Base-by-base conservation (phyloP, 2,329 filamentous ascomycete species). In the Alternaria ventricosa region DNA sequence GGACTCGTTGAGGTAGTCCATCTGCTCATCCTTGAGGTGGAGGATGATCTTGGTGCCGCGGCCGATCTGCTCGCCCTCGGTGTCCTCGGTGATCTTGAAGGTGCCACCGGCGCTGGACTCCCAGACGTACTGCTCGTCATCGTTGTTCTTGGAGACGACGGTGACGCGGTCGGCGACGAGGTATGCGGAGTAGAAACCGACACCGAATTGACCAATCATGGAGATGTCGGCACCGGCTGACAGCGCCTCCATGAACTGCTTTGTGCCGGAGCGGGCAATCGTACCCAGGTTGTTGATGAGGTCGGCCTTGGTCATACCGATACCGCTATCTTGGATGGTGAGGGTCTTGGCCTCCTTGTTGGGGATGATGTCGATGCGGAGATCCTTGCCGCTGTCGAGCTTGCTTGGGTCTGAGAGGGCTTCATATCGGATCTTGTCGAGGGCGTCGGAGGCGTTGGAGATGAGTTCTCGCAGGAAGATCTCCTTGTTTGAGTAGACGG, bases 201-300 rank as follows among this genome's bases (percentile, higher is more conserved):
- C 96, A 96, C 96, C 96, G 84, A 99, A 99, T 87, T 99, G 96
- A 81, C 96, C 96, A 83, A 99, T 99, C 96, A 99, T 98, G 86
- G 96, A 98, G 75, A 99, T 96, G 85, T 99, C 96, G 82, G 96
- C 96, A 87, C 96, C 96, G 73, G 96, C 96, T 76, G 94, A 95
- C 76, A 99, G 90, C 70, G 96, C 96, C 89, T 99, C 96, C 96
- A 99, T 99, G 87, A 99, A 99, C 87, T 98, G 96, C 91, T 99
- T 99, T 84, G 96, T 99, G 73, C 96, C 96, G 68, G 96, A 99
- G 82, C 96, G 94, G 82, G 96, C 96, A 84, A 99, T 99, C 77
- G 96, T 99, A 88, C 96, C 96, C 74, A 99, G 90, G 89, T 99
- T 99, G 92, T 99, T 99, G 88, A 99, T 95, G 70, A 99, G 90